Evolutionary conservation across 768 basidiomycete genomes (phyloP).

Genomic region (Mycena belliarum): DNA sequence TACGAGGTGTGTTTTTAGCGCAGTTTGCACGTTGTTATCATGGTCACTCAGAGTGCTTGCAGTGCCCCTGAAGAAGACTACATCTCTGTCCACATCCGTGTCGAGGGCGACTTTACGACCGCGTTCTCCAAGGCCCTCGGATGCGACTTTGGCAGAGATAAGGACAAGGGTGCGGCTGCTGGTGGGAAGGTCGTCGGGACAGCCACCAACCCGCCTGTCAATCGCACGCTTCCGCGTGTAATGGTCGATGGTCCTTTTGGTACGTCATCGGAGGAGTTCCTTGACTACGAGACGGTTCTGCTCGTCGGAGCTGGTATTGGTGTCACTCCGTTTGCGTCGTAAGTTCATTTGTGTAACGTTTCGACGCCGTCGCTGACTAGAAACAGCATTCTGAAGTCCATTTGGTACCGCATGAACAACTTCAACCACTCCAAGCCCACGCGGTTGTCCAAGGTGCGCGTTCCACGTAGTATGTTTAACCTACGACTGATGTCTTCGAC

Average conservation of each 20-base stretch:
- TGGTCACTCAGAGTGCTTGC: neutral
- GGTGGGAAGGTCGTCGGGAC: constrained; percentile 74
- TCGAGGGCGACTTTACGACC: constrained; percentile 85
- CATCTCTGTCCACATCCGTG: constrained; percentile 90
- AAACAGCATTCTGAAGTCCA: constrained; percentile 76
- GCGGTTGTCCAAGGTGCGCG: constrained; percentile 73
- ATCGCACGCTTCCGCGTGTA: constrained; percentile 80
- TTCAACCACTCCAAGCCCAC: constrained; percentile 77
- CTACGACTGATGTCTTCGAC: neutral
- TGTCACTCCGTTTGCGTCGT: constrained; percentile 96
- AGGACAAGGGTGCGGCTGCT: constrained; percentile 30
- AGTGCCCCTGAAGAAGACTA: constrained; percentile 96
- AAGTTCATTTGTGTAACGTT: constrained; percentile 37
- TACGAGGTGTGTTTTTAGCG: constrained; percentile 58
- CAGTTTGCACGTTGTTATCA: too few species aligned
- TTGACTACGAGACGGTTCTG: constrained; percentile 86
- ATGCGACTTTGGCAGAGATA: constrained; percentile 66
- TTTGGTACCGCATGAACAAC: constrained; percentile 97
- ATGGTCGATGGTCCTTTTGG: constrained; percentile 99
- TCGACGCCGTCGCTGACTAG: neutral
- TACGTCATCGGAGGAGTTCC: constrained; percentile 87
- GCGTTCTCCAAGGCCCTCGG: constrained; percentile 82
- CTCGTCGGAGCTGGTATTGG: constrained; percentile 96
- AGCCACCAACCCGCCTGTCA: constrained; percentile 59
- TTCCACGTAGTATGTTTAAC: neutral